Evolutionary conservation across 2,329 filamentous ascomycete species (phyloP), one percentile per base, ranked within the genome.

Genomic region (Trichoderma gracile): DNA sequence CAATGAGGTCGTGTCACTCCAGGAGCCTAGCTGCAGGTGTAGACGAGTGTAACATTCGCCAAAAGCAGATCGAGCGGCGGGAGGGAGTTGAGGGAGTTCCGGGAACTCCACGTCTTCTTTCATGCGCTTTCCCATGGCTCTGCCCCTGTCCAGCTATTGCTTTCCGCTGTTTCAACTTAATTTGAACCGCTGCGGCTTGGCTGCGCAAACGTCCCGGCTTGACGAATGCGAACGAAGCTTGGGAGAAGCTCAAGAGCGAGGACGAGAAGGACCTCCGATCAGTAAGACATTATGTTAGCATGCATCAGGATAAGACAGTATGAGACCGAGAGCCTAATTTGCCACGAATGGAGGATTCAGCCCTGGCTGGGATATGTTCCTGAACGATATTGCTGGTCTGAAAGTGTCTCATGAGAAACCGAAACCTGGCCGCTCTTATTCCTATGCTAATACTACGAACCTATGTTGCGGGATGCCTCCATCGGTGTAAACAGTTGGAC

Each of bases 11-110:
- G 59, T 62, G 49, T n/a, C 27, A 62, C 59, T 40, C 42, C 25
- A 66, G 58, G 45, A 66, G 64, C 64, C 64, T 66, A 47, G 50
- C 64, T 66, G 64, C 64, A 66, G 64, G 64, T 52, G 46, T 66
- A 66, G 40, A 54, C 64, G 64, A 66, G 53, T 45, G 54, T 60
- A 50, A 59, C 62, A 60, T 52, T 33, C 62, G 54, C 27, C 33
- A 14, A 14, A 23, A 64, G 38, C 62, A 64, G 50, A 27, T 52
- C 46, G 15, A 38, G 19, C 30, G 43, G 52, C 27, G 30, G 50
- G 23, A 52, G 47, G 38, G 57, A 52, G n/a, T 25, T 19, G n/a
- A 52, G 47, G 33, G 57, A 52, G n/a, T 25, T n/a, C 57, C 25
- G 19, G 57, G 42, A 25, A 19, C 21, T 38, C 19, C 12, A 38